Percentiles rank a stretch among this genome's conserved stretches.
These are phyloP conservation scores for Musa troglodytarum DNA, from an alignment of 176 grass and related monocot genomes.

Conservation along the genomic window DNA sequence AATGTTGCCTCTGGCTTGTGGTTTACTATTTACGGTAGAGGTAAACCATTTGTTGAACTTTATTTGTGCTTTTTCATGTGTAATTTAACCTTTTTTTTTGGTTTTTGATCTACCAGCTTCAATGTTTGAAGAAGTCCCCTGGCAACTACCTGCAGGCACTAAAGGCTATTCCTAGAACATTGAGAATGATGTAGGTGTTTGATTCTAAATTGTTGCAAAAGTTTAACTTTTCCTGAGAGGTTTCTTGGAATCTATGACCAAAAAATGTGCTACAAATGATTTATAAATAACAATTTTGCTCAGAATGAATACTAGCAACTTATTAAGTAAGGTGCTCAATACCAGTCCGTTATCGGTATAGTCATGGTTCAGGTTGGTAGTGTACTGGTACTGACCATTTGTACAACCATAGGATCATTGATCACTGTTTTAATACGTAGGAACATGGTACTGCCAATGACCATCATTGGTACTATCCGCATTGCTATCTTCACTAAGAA, in stretches of 20 bases:
- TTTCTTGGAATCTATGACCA: neutral
- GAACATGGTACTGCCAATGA: too few relatives aligned
- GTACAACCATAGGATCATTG: too few relatives aligned
- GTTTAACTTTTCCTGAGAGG: neutral
- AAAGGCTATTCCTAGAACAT: slow-evolving; percentile 92
- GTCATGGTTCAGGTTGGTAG: too few relatives aligned
- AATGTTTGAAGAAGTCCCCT: slow-evolving; percentile 91
- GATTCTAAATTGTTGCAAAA: slow-evolving; percentile 5
- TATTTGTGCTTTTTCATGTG: neutral
- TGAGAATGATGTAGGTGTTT: slow-evolving; percentile 88
- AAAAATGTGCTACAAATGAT: neutral
- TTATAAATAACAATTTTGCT: neutral
- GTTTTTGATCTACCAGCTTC: slow-evolving; percentile 54
- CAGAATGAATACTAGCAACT: neutral
- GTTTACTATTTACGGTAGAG: too few relatives aligned
- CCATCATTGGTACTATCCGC: too few relatives aligned
- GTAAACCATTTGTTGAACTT: too few relatives aligned
- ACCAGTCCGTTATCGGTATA: too few relatives aligned
- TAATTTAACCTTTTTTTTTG: neutral
- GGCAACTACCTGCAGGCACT: slow-evolving; percentile 93
- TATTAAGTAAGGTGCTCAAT: too few relatives aligned
- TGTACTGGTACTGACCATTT: too few relatives aligned
- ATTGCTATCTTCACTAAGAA: too few relatives aligned
- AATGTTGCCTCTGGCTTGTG: too few relatives aligned
- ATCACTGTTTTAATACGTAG: too few relatives aligned